Base-by-base conservation (phyloP, 108 stramenopile genomes). In the Hondaea fermentalgiana region DNA sequence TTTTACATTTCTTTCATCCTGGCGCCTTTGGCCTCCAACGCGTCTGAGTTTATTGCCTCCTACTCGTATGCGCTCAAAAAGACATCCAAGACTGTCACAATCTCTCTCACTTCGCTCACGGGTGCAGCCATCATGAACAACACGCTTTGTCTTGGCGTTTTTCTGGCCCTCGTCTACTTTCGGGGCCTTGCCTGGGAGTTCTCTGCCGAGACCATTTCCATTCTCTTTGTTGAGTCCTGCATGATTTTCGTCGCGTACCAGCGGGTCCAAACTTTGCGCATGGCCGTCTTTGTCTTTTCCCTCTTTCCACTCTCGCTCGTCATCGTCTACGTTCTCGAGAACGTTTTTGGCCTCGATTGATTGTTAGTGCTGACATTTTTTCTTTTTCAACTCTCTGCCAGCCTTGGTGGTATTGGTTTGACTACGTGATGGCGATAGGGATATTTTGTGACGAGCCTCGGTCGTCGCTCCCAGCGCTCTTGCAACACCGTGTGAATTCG, bases 101-200 rank as follows among this genome's bases (percentile, higher is more conserved):
- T 99, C 64, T 94, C 96, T 10, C 60, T 88, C 49, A 29, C 88
- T 19, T 94, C 96, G 0, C 91, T 98, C 72, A 94, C 95, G 89
- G 98, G 98, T 29, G 98, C 98, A n/a, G 98, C 97, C 6, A 96
- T 93, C 72, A 98, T 98, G 98, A 99, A 98, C 94, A 98, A 98
- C 91, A 99, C 98, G 5, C 98, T 99, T 87, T 96, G 96, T 72
- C 93, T 99, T 55, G 96, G 95, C 4, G 96, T 98, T 72, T 98
- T 99, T 91, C 96, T 98, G 95, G 95, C 93, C 45, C 93, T 99
- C 57, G 94, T 98, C 71, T 97, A 92, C 90, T 95, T 96, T 89
- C 93, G 97, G 58, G 93, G 95, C 14, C 91, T 99, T 47, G 97
- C 96, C 14, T 99, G 98, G 98, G 93, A 97, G 92, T 99, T 96